phyloP scores from a whole-genome alignment of 2,329 filamentous ascomycete species.

The Aschersonia sp. region DNA sequence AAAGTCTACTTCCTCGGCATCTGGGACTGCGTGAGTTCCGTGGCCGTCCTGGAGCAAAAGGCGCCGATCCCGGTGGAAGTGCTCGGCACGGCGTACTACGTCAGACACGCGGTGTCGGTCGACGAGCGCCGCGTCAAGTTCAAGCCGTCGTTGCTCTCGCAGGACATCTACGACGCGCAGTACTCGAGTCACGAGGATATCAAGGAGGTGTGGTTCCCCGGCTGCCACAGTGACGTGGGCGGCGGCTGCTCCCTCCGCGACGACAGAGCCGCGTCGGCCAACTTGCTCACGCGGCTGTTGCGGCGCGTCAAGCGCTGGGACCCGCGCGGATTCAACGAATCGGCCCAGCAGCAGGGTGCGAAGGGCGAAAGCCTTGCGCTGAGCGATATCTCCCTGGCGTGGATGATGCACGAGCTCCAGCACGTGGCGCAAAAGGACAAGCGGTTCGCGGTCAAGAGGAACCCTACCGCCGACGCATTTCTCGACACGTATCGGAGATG shows the following conservation, averaged over 20 bases:
- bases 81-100: conserved; percentile 25
- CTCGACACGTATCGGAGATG: not conserved
- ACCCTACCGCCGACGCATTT: not conserved
- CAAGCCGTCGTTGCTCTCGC: conserved; percentile 31
- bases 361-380: conserved; percentile 6
- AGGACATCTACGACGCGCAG: conserved; percentile 18
- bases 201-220: conserved; percentile 39
- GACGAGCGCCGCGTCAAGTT: conserved; percentile 42
- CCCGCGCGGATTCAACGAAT: too few relatives aligned
- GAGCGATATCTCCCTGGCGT: conserved; percentile 33
- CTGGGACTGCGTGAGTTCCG: conserved; percentile 39
- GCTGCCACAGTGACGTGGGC: conserved; percentile 37
- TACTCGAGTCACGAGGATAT: conserved; percentile 21
- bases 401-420: conserved; percentile 37
- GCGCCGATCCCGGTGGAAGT: conserved; percentile 22
- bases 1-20: conserved; percentile 40
- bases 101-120: conserved; percentile 37
- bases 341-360: not conserved
- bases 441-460: conserved; percentile 11
- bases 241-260: conserved; percentile 32
- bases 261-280: conserved; percentile 4
- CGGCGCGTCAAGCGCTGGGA: not conserved
- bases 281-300: not conserved
- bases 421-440: conserved; percentile 17
- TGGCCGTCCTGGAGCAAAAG: conserved; percentile 24